Evolutionary conservation across 257 asterid genomes (phyloP).

Genomic region (Penstemon newberryi): DNA sequence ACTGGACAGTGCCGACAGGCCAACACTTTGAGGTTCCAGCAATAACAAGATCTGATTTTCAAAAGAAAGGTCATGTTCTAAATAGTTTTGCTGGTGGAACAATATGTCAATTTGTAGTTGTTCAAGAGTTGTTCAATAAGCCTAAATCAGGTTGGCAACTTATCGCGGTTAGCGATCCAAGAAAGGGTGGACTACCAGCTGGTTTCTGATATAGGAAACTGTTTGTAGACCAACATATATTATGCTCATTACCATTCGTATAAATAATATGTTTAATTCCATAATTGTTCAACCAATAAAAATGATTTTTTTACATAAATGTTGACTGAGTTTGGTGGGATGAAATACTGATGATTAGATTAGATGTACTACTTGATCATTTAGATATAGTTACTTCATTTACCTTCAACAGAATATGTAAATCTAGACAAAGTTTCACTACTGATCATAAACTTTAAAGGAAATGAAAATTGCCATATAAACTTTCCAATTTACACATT

Average conservation of each 20-base stretch:
- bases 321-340: too few relatives aligned
- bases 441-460: background rate
- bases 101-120: constrained; percentile 53
- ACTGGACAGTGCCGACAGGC: constrained; percentile 66
- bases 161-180: constrained; percentile 65
- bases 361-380: too few relatives aligned
- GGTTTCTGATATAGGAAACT: constrained; percentile 37
- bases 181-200: constrained; percentile 75
- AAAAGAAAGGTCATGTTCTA: constrained; percentile 57
- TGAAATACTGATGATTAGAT: too few relatives aligned
- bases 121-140: constrained; percentile 37
- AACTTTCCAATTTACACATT: constrained; percentile 18
- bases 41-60: constrained; percentile 35
- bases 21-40: constrained; percentile 52
- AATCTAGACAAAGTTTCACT: background rate
- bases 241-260: too few relatives aligned
- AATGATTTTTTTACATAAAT: too few relatives aligned
- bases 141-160: constrained; percentile 31
- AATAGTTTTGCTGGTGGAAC: constrained; percentile 50
- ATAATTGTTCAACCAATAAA: too few relatives aligned
- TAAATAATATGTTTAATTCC: too few relatives aligned
- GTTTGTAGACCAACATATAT: background rate
- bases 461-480: background rate
- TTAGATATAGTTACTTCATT: too few relatives aligned
- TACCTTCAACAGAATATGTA: background rate